These are phyloP conservation scores for Pseudogymnoascus sp. DNA, from an alignment of 2,329 filamentous ascomycete genomes.

Conservation along the genomic window DNA sequence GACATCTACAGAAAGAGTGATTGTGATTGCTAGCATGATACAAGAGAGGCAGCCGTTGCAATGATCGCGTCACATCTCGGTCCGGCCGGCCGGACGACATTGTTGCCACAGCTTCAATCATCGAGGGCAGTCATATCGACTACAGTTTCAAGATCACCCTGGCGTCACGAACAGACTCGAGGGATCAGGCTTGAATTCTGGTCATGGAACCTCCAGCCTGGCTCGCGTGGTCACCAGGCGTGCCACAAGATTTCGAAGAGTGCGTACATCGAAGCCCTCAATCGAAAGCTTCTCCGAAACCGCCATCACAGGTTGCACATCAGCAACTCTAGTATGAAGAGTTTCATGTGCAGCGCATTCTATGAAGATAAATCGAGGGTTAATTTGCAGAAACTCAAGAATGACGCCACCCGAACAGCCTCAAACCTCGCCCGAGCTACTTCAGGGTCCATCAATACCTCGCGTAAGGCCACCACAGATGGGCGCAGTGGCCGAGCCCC, in stretches of 20 bases:
- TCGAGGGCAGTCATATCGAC: slow-evolving; percentile 12
- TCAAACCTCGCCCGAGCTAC: background rate
- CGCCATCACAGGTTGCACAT: slow-evolving; percentile 33
- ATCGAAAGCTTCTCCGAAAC: slow-evolving; percentile 42
- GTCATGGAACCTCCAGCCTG: slow-evolving; percentile 37
- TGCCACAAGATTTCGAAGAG: slow-evolving; percentile 37
- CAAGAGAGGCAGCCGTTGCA: slow-evolving; percentile 11
- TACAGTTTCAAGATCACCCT: slow-evolving; percentile 14
- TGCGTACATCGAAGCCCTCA: slow-evolving; percentile 41
- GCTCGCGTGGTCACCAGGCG: slow-evolving; percentile 39
- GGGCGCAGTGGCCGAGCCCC: slow-evolving; percentile 1
- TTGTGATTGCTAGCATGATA: slow-evolving; percentile 10
- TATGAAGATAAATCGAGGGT: slow-evolving; percentile 25
- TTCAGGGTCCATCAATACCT: slow-evolving; percentile 4
- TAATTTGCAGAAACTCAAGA: slow-evolving; percentile 1
- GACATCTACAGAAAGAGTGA: background rate
- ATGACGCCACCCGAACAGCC: slow-evolving; percentile 1
- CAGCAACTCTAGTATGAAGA: slow-evolving; percentile 31
- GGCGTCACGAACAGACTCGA: slow-evolving; percentile 36
- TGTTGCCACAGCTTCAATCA: slow-evolving; percentile 10
- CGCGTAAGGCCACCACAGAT: background rate
- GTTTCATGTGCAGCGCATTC: slow-evolving; percentile 38
- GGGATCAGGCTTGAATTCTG: slow-evolving; percentile 45
- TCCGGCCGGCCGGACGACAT: slow-evolving; percentile 17
- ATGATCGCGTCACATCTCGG: slow-evolving; percentile 25